Evolutionary conservation across 495 filamentous ascomycete species (phyloP).

Genomic region (Tuber borchii): DNA sequence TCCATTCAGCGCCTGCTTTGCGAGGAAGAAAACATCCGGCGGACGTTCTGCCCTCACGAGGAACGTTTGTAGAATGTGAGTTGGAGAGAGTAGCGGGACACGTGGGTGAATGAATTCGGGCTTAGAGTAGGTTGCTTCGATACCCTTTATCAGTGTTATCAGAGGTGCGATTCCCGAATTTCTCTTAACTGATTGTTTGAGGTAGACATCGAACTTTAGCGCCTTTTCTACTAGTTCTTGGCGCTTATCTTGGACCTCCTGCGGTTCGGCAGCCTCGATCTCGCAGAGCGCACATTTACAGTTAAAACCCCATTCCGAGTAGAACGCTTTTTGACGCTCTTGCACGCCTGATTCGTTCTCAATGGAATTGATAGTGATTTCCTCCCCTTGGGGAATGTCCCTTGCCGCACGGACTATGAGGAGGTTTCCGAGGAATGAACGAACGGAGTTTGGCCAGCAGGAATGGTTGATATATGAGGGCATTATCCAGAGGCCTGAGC

Average conservation of each 20-base stretch:
- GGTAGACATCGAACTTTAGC: neutral
- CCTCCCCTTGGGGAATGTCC: conserved; percentile 17
- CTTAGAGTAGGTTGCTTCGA: conserved; percentile 17
- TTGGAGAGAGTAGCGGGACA: neutral
- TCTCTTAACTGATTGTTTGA: neutral
- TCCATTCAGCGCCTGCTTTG: neutral
- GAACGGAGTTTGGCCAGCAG: conserved; percentile 13
- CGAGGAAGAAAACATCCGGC: neutral
- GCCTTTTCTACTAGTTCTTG: conserved; percentile 1
- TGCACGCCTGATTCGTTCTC: neutral
- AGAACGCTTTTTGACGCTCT: neutral
- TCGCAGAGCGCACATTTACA: conserved; percentile 21
- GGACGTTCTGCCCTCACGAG: neutral
- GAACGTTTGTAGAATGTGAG: neutral
- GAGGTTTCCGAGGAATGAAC: conserved; percentile 23
- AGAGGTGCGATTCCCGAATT: neutral
- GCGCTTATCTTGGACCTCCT: neutral
- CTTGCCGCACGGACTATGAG: conserved; percentile 15
- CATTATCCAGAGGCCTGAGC: conserved; percentile 13
- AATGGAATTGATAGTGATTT: conserved; percentile 13
- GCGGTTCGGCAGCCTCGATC: conserved; percentile 6
- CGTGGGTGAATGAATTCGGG: conserved; percentile 19
- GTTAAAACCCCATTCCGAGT: neutral
- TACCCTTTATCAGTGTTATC: neutral
- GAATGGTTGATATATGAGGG: conserved; percentile 23